Evolutionary conservation across 2,329 filamentous ascomycete genomes (phyloP).

Genomic region (Lithohypha guttulata): DNA sequence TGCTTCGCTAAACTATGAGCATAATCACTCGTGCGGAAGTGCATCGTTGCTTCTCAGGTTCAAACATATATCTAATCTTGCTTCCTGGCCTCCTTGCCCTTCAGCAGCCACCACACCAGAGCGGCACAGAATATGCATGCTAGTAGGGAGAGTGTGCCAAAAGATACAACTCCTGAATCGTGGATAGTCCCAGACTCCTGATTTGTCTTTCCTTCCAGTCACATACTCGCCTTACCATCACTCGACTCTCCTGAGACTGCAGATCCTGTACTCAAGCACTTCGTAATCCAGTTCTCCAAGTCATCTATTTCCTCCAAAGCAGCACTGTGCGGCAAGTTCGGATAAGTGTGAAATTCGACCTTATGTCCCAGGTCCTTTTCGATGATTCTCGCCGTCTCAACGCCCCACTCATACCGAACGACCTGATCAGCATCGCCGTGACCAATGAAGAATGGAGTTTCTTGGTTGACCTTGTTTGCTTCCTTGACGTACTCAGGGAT

Average conservation of each 20-base stretch:
- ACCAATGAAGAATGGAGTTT: constrained; percentile 78
- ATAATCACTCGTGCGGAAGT: too few relatives aligned
- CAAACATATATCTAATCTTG: too few relatives aligned
- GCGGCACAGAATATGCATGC: too few relatives aligned
- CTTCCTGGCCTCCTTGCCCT: too few relatives aligned
- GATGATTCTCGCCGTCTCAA: constrained; percentile 55
- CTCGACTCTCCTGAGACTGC: neutral
- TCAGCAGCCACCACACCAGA: too few relatives aligned
- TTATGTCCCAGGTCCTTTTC: constrained; percentile 59
- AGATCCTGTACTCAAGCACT: constrained; percentile 20
- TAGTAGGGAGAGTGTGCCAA: too few relatives aligned
- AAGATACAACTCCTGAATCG: too few relatives aligned
- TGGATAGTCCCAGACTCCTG: too few relatives aligned
- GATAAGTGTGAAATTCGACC: constrained; percentile 69
- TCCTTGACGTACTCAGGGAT: constrained; percentile 47
- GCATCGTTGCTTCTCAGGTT: too few relatives aligned
- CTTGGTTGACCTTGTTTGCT: constrained; percentile 49
- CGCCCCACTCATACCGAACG: constrained; percentile 59
- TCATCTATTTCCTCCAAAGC: constrained; percentile 71
- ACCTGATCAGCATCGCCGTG: constrained; percentile 73
- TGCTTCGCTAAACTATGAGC: too few relatives aligned
- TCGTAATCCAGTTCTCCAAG: constrained; percentile 54
- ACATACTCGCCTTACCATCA: neutral
- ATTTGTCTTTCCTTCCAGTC: too few relatives aligned
- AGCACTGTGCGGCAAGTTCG: constrained; percentile 64